Conservation (phyloP, 225 moss, liverwort and hornwort genomes). For the Thuidium tamariscinum region DNA sequence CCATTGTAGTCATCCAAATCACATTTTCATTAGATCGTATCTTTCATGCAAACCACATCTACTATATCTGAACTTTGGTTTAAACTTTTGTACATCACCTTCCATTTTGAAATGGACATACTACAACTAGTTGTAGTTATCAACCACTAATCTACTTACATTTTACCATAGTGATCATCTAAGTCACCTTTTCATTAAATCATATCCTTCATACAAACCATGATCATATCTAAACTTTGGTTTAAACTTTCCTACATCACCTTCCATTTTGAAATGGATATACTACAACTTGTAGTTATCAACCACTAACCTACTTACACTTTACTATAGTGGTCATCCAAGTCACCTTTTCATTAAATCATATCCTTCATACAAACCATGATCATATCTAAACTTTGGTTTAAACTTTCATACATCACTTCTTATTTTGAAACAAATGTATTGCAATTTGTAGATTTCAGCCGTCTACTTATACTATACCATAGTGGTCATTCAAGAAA, state of each 20-base stretch:
- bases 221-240: no score
- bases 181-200: neutral
- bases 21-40: no score
- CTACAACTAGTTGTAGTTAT: fast-evolving
- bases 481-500: neutral
- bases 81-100: neutral
- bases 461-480: no score
- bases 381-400: no score
- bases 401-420: neutral
- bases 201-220: neutral
- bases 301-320: neutral
- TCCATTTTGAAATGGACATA: neutral
- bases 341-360: neutral
- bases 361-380: neutral
- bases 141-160: neutral
- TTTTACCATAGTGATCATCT: neutral
- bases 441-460: neutral
- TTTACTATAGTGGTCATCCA: fast-evolving
- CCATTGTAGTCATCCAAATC: neutral
- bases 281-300: fast-evolving
- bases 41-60: neutral
- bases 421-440: neutral
- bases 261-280: neutral
- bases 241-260: no score
- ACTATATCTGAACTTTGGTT: no score